Conservation (phyloP, 768 basidiomycete species). For the Gloeophyllum trabeum region DNA sequence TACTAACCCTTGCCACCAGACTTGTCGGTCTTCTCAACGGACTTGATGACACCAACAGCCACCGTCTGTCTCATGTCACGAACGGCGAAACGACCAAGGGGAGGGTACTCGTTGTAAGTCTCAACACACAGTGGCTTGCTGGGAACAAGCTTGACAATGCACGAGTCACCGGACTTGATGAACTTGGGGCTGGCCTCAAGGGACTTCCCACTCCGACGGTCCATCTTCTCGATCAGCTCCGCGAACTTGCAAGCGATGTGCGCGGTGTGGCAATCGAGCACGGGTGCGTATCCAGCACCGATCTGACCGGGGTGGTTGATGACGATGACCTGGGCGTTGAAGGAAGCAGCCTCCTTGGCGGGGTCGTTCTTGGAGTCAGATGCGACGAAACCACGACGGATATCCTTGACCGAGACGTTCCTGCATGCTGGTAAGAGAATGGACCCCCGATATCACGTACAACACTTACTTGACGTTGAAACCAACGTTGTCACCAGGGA, state of each 20-base stretch:
- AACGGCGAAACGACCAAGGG: constrained; percentile 98
- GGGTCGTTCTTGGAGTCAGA: constrained; percentile 99
- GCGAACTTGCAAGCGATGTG: constrained; percentile 99
- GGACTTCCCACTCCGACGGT: constrained; percentile 93
- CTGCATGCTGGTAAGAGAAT: constrained; percentile 24
- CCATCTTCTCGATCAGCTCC: constrained; percentile 98
- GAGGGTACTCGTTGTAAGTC: constrained; percentile 95
- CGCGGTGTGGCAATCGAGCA: constrained; percentile 99
- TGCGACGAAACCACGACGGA: constrained; percentile 98
- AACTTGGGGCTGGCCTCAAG: constrained; percentile 88
- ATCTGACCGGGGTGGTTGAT: constrained; percentile 99
- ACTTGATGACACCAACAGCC: constrained; percentile 97
- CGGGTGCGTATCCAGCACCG: constrained; percentile 96
- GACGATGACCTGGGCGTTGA: constrained; percentile 99
- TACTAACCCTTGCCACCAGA: constrained; percentile 70
- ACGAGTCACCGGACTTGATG: constrained; percentile 99
- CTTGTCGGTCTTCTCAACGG: constrained; percentile 92
- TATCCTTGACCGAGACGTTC: constrained; percentile 99
- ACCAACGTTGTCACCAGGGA: constrained; percentile 98
- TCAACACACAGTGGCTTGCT: constrained; percentile 95
- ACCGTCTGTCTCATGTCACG: constrained; percentile 99
- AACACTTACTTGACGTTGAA: constrained; percentile 89
- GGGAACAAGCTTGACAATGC: constrained; percentile 95
- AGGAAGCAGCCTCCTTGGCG: constrained; percentile 96
- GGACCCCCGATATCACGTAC: constrained; percentile 2